phyloP scores from a whole-genome alignment of 2,329 filamentous ascomycete genomes.

The Phaeosphaeria sp. region DNA sequence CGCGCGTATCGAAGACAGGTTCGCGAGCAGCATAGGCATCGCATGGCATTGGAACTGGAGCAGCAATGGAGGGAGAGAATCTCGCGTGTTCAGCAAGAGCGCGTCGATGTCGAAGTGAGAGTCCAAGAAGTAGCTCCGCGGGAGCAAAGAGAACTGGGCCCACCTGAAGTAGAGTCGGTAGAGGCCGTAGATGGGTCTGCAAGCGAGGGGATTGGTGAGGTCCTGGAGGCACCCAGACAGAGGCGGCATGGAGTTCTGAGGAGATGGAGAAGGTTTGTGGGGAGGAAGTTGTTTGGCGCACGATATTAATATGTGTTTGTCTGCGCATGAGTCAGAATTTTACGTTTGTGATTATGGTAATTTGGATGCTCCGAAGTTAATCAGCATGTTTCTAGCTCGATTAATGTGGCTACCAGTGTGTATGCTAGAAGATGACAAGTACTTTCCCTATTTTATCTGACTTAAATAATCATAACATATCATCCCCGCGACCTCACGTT shows the following conservation, averaged over 20 bases:
- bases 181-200: not conserved
- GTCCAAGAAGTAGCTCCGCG: not conserved
- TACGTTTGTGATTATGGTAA: too few species aligned
- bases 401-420: too few species aligned
- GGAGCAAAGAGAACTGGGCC: not conserved
- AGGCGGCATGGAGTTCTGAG: not conserved
- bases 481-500: too few species aligned
- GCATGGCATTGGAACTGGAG: not conserved
- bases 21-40: not conserved
- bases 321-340: too few species aligned
- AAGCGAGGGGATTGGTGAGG: not conserved
- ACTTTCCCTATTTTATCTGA: too few species aligned
- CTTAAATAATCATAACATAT: too few species aligned
- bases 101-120: not conserved
- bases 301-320: too few species aligned
- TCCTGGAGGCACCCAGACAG: not conserved
- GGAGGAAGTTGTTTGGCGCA: too few species aligned
- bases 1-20: not conserved
- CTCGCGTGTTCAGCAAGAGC: not conserved
- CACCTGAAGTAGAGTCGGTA: not conserved
- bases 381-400: too few species aligned
- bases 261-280: too few species aligned
- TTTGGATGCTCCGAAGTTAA: too few species aligned
- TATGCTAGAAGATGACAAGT: too few species aligned
- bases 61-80: not conserved